phyloP scores from a whole-genome alignment of 345 rosid species.

The Eucalyptus pauciflora region DNA sequence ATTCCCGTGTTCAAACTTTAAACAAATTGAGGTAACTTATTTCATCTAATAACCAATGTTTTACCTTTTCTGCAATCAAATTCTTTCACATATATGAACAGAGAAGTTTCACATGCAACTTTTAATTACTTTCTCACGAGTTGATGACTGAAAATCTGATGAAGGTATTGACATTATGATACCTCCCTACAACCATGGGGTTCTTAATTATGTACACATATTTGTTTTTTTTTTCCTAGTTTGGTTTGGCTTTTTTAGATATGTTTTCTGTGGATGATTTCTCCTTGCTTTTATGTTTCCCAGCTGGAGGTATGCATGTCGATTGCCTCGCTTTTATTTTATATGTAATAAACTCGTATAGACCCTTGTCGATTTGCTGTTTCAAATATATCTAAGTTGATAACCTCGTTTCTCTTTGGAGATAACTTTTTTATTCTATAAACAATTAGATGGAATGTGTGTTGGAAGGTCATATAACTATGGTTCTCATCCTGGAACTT shows the following conservation, averaged over 20 bases:
- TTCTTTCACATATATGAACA: neutral
- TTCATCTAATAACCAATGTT: neutral
- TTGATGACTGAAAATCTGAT: neutral
- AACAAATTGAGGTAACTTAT: neutral
- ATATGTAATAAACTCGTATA: neutral
- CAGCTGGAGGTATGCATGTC: no score
- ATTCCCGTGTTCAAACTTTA: neutral
- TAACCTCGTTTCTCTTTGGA: neutral
- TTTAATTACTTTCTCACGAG: neutral
- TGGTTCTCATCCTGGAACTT: no score
- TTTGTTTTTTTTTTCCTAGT: neutral
- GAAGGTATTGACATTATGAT: neutral
- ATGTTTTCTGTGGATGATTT: no score
- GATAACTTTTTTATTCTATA: neutral
- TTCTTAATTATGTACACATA: neutral
- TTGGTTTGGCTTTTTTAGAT: neutral
- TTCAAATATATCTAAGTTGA: neutral
- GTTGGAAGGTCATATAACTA: neutral
- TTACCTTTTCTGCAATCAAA: neutral
- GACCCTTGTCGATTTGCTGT: neutral
- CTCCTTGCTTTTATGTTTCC: no score
- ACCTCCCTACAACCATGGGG: accelerated
- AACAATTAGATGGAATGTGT: neutral
- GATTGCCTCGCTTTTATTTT: neutral
- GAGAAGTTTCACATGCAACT: neutral